Evolutionary conservation across 345 rosid genomes (phyloP).

Genomic region (Acer negundo): DNA sequence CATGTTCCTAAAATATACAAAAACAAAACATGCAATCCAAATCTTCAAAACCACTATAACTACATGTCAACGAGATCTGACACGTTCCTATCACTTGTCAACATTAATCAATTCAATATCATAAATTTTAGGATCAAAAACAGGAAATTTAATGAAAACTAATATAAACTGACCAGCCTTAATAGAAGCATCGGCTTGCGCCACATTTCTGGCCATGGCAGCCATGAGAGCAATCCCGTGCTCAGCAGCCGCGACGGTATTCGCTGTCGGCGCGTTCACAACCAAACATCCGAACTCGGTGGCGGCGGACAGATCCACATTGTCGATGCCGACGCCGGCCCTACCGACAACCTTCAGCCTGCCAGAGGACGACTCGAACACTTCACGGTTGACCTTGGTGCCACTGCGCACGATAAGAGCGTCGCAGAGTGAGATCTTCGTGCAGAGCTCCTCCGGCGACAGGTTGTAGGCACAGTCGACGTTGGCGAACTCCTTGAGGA

Average conservation of each 20-base stretch:
- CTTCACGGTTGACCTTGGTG: slow-evolving; percentile 76
- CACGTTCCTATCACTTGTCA: not conserved
- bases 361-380: slow-evolving; percentile 79
- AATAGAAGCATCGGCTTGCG: slow-evolving; percentile 84
- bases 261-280: slow-evolving; percentile 92
- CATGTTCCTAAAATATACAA: too few relatives aligned
- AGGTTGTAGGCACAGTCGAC: slow-evolving; percentile 85
- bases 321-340: slow-evolving; percentile 94
- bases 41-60: not conserved
- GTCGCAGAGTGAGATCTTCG: slow-evolving; percentile 90
- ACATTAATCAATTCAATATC: not conserved
- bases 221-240: slow-evolving; percentile 92
- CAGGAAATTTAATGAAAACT: not conserved
- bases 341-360: slow-evolving; percentile 89
- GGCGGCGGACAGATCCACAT: slow-evolving; percentile 91
- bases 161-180: slow-evolving; percentile 70
- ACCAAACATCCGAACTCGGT: slow-evolving; percentile 90
- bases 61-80: not conserved
- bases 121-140: too few relatives aligned
- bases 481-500: slow-evolving; percentile 60
- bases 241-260: slow-evolving; percentile 91
- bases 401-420: slow-evolving; percentile 86
- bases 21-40: not conserved
- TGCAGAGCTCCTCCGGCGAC: slow-evolving; percentile 80
- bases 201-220: slow-evolving; percentile 86